Evolutionary conservation across 306 rosid genomes (phyloP).

Genomic region (Gleditsia sinensis): DNA sequence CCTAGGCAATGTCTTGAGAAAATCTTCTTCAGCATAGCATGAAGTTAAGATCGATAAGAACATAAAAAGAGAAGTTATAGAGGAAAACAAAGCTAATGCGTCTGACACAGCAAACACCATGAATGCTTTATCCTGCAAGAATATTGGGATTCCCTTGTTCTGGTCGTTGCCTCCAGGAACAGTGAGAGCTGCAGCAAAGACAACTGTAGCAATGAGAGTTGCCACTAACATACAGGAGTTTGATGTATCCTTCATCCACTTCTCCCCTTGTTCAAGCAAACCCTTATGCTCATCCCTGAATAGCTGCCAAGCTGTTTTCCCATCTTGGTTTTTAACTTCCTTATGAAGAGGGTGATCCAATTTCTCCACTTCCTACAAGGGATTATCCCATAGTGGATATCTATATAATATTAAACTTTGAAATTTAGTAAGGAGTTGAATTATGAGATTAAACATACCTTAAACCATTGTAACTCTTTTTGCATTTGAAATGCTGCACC

Average conservation of each 20-base stretch:
- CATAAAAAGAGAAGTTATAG: conserved; percentile 53
- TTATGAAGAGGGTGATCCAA: conserved; percentile 44
- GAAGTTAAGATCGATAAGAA: conserved; percentile 52
- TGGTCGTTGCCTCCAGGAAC: conserved; percentile 60
- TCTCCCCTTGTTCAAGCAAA: conserved; percentile 50
- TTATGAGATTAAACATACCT: conserved; percentile 38
- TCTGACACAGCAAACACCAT: conserved; percentile 50
- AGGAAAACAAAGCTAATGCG: conserved; percentile 54
- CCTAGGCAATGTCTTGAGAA: conserved; percentile 43
- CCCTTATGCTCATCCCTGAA: conserved; percentile 53
- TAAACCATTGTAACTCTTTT: conserved; percentile 54
- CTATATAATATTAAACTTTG: background rate
- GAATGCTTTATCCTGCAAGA: conserved; percentile 33
- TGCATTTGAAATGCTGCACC: conserved; percentile 69
- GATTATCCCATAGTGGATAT: conserved; percentile 1
- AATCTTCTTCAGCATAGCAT: conserved; percentile 51
- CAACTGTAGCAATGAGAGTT: conserved; percentile 59
- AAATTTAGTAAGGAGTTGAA: background rate
- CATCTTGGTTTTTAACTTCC: conserved; percentile 37
- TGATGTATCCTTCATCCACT: conserved; percentile 63
- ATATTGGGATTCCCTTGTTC: conserved; percentile 45
- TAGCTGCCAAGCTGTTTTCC: conserved; percentile 53
- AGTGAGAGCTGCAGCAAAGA: conserved; percentile 49
- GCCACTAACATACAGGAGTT: conserved; percentile 58
- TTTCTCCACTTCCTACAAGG: conserved; percentile 51